Evolutionary conservation across 495 filamentous ascomycete species (phyloP).

Genomic region (Aspergillus panamensis): DNA sequence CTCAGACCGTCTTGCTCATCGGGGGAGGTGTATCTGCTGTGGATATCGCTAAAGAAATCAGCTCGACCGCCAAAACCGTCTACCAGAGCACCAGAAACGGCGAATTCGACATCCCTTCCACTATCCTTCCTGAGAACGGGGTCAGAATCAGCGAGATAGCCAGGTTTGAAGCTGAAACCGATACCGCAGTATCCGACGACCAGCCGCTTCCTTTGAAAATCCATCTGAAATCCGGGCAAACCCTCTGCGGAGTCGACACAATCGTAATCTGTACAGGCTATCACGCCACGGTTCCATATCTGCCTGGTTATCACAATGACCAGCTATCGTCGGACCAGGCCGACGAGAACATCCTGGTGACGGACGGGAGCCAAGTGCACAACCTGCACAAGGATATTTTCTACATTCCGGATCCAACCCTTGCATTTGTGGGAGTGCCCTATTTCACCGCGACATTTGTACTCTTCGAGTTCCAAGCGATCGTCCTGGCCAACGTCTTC

Average conservation of each 20-base stretch:
- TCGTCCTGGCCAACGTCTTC: conserved; percentile 54
- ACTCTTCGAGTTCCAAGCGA: conserved; percentile 64
- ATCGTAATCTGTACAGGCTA: conserved; percentile 65
- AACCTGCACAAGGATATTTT: conserved; percentile 67
- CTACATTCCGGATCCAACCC: conserved; percentile 60
- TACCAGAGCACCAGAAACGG: conserved; percentile 59
- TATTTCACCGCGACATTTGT: conserved; percentile 61
- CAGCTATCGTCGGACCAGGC: conserved; percentile 30
- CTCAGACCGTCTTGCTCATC: conserved; percentile 55
- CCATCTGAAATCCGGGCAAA: conserved; percentile 40
- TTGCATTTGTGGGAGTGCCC: conserved; percentile 59
- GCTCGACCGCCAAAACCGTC: conserved; percentile 43
- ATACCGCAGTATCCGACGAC: conserved; percentile 30
- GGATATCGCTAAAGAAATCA: conserved; percentile 58
- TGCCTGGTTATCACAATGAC: conserved; percentile 45
- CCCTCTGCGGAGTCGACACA: conserved; percentile 48
- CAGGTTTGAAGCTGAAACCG: conserved; percentile 27
- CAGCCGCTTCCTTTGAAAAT: conserved; percentile 34
- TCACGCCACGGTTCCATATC: conserved; percentile 57
- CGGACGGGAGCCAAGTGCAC: conserved; percentile 62
- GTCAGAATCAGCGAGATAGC: conserved; percentile 50
- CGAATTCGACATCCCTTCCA: conserved; percentile 51
- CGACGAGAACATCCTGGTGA: conserved; percentile 51
- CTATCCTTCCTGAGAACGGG: conserved; percentile 45
- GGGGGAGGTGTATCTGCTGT: conserved; percentile 59